Evolutionary conservation across 495 filamentous ascomycete genomes (phyloP).

Genomic region (Neurospora terricola): DNA sequence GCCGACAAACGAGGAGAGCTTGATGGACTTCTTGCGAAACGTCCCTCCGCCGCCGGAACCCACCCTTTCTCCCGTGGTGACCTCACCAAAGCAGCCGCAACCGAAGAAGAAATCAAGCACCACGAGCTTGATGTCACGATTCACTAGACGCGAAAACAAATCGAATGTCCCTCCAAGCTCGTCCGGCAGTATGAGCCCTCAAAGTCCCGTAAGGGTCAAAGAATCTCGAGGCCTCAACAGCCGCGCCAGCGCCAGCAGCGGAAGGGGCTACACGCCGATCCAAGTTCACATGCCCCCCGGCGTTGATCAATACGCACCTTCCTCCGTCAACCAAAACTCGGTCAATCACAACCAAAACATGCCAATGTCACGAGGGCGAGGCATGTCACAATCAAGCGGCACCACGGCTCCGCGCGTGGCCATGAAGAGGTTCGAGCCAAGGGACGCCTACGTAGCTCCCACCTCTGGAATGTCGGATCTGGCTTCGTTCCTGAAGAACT

Average conservation of each 20-base stretch:
- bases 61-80: constrained; percentile 30
- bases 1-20: constrained; percentile 53
- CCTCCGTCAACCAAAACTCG: background rate
- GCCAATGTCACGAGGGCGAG: background rate
- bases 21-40: constrained; percentile 82
- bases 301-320: constrained; percentile 17
- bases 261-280: constrained; percentile 35
- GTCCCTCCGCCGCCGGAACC: constrained; percentile 61
- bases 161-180: background rate
- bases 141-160: constrained; percentile 36
- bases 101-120: constrained; percentile 53
- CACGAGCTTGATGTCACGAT: constrained; percentile 52
- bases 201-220: constrained; percentile 13
- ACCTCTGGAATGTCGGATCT: constrained; percentile 53
- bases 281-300: constrained; percentile 31
- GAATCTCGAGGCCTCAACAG: constrained; percentile 25
- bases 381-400: background rate
- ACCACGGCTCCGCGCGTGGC: constrained; percentile 22
- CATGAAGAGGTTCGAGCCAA: constrained; percentile 44
- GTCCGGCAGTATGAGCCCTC: background rate
- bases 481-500: constrained; percentile 70
- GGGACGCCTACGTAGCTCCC: constrained; percentile 34
- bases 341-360: constrained; percentile 6
- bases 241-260: constrained; percentile 16
- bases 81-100: constrained; percentile 17